These are phyloP conservation scores for Gastrolobium bilobum DNA, from an alignment of 306 rosid genomes.

Conservation along the genomic window DNA sequence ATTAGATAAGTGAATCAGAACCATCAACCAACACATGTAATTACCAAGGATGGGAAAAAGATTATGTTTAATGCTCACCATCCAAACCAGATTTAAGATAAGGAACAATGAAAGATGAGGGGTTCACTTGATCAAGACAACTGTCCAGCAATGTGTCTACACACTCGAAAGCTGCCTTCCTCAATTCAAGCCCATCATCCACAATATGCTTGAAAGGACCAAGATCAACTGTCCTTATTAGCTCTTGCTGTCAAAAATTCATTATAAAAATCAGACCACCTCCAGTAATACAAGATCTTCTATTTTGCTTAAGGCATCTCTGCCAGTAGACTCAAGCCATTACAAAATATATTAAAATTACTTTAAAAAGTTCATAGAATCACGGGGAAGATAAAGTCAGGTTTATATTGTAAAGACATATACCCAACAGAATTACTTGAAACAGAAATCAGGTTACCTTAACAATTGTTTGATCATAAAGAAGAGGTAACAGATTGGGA, in stretches of 20 bases:
- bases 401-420: background rate
- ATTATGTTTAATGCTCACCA: constrained; percentile 64
- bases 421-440: constrained; percentile 10
- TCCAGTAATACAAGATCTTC: constrained; percentile 3
- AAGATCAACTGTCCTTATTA: constrained; percentile 97
- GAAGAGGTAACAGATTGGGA: constrained; percentile 94
- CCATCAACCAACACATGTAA: constrained; percentile 35
- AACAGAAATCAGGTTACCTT: constrained; percentile 67
- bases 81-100: constrained; percentile 96
- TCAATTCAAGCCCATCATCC: constrained; percentile 99
- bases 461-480: constrained; percentile 95
- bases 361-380: constrained; percentile 2
- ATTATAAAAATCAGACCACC: constrained; percentile 44
- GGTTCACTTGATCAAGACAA: constrained; percentile 99
- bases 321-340: constrained; percentile 25
- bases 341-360: constrained; percentile 9
- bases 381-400: background rate
- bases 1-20: constrained; percentile 38
- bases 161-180: constrained; percentile 99
- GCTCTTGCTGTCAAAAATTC: constrained; percentile 81
- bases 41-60: constrained; percentile 1
- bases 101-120: constrained; percentile 96
- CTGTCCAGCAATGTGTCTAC: constrained; percentile 97
- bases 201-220: constrained; percentile 99
- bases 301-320: background rate